phyloP scores from a whole-genome alignment of 345 rosid genomes.

The Punica granatum region DNA sequence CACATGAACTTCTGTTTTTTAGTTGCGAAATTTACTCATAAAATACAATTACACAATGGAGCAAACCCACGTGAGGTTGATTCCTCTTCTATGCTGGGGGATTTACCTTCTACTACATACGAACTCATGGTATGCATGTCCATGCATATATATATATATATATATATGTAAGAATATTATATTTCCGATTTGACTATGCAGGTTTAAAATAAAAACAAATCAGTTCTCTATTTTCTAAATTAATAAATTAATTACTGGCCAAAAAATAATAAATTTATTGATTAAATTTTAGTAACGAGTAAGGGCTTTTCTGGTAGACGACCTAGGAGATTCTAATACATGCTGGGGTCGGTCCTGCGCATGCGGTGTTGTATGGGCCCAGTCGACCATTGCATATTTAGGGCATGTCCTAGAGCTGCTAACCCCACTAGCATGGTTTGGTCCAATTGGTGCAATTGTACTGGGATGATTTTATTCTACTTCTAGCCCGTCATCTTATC shows the following conservation, averaged over 20 bases:
- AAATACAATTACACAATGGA: not conserved
- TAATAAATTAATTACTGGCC: too few species aligned
- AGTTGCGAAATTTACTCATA: not conserved
- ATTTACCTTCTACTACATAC: not conserved
- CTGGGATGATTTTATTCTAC: not conserved
- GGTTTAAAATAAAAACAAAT: too few species aligned
- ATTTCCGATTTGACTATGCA: too few species aligned
- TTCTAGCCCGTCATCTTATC: too few species aligned
- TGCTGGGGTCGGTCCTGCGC: not conserved
- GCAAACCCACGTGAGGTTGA: constrained; percentile 3
- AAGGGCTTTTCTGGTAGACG: not conserved
- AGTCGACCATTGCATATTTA: not conserved
- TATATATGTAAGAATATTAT: too few species aligned
- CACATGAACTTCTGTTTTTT: not conserved
- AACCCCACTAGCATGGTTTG: not conserved
- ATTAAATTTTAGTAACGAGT: not conserved
- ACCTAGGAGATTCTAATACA: not conserved
- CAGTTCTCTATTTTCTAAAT: too few species aligned
- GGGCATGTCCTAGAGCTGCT: not conserved
- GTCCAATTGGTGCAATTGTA: not conserved
- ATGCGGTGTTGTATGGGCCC: not conserved
- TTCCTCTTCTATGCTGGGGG: constrained; percentile 3
- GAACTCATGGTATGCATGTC: not conserved
- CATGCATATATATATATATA: too few species aligned
- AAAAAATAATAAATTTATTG: too few species aligned